phyloP scores from a whole-genome alignment of 495 filamentous ascomycete genomes.

The Chaetomium fimeti region DNA sequence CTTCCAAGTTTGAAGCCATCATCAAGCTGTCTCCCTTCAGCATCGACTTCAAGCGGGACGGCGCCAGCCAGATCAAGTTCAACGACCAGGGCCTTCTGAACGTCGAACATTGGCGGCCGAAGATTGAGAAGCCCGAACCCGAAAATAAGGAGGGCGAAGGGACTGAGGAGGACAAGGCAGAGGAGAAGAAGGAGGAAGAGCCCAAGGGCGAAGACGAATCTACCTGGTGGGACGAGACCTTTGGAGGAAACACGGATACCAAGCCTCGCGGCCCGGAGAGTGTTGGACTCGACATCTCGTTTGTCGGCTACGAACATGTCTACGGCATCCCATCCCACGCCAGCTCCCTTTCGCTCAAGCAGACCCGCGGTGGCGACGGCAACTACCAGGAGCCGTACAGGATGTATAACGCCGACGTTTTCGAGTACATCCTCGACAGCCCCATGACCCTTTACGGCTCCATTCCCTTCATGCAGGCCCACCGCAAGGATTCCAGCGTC shows the following conservation, averaged over 20 bases:
- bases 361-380: constrained; percentile 83
- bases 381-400: constrained; percentile 91
- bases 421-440: constrained; percentile 94
- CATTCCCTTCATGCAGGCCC: constrained; percentile 96
- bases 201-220: constrained; percentile 63
- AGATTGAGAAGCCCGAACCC: constrained; percentile 64
- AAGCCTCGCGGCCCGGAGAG: constrained; percentile 90
- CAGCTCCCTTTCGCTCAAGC: constrained; percentile 78
- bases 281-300: constrained; percentile 84
- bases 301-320: constrained; percentile 87
- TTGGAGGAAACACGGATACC: constrained; percentile 89
- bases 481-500: constrained; percentile 87
- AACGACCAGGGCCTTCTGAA: constrained; percentile 87
- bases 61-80: constrained; percentile 76
- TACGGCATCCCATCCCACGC: constrained; percentile 95
- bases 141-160: constrained; percentile 54
- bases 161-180: constrained; percentile 37
- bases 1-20: constrained; percentile 70
- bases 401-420: constrained; percentile 93
- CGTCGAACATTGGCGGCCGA: constrained; percentile 91
- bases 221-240: constrained; percentile 96
- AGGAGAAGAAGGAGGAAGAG: constrained; percentile 34
- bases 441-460: constrained; percentile 98
- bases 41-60: constrained; percentile 81
- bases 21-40: constrained; percentile 80